Evolutionary conservation across 2,329 filamentous ascomycete genomes (phyloP), one percentile per base, ranked within the genome.

Genomic region (Graphilbum fragrans): DNA sequence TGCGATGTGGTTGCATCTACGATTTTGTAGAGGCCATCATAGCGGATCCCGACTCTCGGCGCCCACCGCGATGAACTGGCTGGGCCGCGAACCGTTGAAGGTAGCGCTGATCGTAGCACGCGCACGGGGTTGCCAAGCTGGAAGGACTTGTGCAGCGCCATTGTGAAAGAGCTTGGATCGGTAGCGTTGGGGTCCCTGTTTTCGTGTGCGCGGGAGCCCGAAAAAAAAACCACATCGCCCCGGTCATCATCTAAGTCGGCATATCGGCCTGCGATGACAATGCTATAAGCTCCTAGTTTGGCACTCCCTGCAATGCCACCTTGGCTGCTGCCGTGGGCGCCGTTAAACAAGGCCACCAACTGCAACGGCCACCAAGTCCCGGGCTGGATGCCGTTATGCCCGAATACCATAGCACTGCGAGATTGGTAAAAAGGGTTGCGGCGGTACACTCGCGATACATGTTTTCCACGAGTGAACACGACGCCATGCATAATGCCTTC

Each of bases 291-390:
- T 1, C 75, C 75, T 1, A 56, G 36, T 0, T 50, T 50, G 1
- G 47, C 50, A 6, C 58, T 58, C 3, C 74, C 73, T 18, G 55
- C 63, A 29, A 81, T 79, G 3, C 71, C 72, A 3, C 57, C 65
- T 49, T 69, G 60, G 0, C 58, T 46, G 1, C 55, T 46, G 2
- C 70, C 73, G 47, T 78, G 74, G 0, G 68, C 72, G 4, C 74
- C 72, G 41, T 70, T 64, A 12, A 69, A 65, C 0, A 74, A 52
- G 0, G 69, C 63, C 10, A 61, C 65, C 1, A 70, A 55, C 45
- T 74, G 72, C 1, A 60, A 59, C 0, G 73, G 70, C 63, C 64
- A 77, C 73, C 74, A 78, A 23, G 67, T 50, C 9, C 63, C 62
- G 3, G 58, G 50, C 0, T 3, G 12, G 3, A 63, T 49, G 5